phyloP scores from a whole-genome alignment of 1,284 basidiomycete genomes.

The Chiua sp. region DNA sequence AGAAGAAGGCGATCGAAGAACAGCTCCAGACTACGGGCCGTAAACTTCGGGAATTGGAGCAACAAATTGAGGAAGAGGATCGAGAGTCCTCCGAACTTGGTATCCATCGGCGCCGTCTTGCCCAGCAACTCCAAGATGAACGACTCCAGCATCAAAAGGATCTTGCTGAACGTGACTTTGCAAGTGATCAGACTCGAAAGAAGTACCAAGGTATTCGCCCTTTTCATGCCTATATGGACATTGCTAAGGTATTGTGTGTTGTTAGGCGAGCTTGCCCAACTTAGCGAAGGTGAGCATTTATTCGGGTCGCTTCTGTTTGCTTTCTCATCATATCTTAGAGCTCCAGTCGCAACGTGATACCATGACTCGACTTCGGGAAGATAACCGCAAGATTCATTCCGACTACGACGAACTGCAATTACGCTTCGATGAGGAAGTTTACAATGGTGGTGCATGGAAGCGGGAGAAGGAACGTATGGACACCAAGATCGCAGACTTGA shows the following conservation, averaged over 20 bases:
- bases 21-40: conserved; percentile 57
- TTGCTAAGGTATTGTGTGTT: conserved; percentile 6
- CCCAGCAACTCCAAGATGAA: conserved; percentile 78
- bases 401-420: conserved; percentile 81
- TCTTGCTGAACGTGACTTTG: conserved; percentile 76
- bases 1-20: conserved; percentile 59
- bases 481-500: conserved; percentile 78
- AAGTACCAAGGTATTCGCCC: conserved; percentile 73
- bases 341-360: conserved; percentile 77
- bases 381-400: conserved; percentile 77
- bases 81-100: conserved; percentile 72
- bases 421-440: conserved; percentile 78
- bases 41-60: conserved; percentile 65
- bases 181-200: conserved; percentile 79
- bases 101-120: conserved; percentile 64
- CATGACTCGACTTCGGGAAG: conserved; percentile 77
- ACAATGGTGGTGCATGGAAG: conserved; percentile 81
- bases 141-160: conserved; percentile 79
- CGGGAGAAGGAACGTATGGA: conserved; percentile 87
- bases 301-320: background rate
- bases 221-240: background rate
- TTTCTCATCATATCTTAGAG: conserved; percentile 47
- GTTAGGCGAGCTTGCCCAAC: conserved; percentile 72
- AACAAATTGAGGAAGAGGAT: conserved; percentile 70
- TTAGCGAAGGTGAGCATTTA: conserved; percentile 69